These are phyloP conservation scores for Aspergillus sclerotioniger DNA, from an alignment of 495 filamentous ascomycete genomes.

Conservation along the genomic window DNA sequence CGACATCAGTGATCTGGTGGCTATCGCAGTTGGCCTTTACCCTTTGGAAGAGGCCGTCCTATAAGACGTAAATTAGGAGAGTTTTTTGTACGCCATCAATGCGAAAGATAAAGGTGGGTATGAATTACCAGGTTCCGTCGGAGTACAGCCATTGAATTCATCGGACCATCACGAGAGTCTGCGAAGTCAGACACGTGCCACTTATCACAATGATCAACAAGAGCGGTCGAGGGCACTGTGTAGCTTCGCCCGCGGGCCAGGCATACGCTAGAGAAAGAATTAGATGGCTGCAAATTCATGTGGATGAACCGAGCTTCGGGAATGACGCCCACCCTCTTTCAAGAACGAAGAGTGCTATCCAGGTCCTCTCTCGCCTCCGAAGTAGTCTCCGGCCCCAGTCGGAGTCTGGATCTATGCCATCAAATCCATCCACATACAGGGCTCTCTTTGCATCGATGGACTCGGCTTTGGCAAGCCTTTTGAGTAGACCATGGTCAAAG, in stretches of 20 bases:
- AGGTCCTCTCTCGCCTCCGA: constrained; percentile 63
- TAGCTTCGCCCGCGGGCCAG: constrained; percentile 67
- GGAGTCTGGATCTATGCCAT: constrained; percentile 58
- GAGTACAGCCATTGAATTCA: constrained; percentile 66
- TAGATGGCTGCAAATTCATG: constrained; percentile 1
- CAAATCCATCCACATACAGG: constrained; percentile 65
- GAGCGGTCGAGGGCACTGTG: constrained; percentile 60
- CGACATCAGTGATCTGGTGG: constrained; percentile 47
- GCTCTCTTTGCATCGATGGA: constrained; percentile 65
- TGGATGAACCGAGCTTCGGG: background rate
- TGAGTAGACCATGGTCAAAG: constrained; percentile 47
- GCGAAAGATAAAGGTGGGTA: background rate
- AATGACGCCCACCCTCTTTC: constrained; percentile 56
- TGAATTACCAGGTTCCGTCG: constrained; percentile 60
- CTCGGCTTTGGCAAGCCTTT: constrained; percentile 56
- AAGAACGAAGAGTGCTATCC: constrained; percentile 71
- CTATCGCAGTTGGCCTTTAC: constrained; percentile 64
- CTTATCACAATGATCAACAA: constrained; percentile 63
- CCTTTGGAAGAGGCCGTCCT: constrained; percentile 59
- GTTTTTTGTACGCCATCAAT: background rate
- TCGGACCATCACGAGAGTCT: constrained; percentile 64
- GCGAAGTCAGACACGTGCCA: constrained; percentile 64
- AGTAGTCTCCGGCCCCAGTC: constrained; percentile 58
- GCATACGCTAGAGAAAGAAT: constrained; percentile 50
- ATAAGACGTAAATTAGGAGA: background rate